A percentile compares a stretch with the other conserved stretches of the same genome.
phyloP scores from a whole-genome alignment of 257 asterid genomes.

The Solanum etuberosum region DNA sequence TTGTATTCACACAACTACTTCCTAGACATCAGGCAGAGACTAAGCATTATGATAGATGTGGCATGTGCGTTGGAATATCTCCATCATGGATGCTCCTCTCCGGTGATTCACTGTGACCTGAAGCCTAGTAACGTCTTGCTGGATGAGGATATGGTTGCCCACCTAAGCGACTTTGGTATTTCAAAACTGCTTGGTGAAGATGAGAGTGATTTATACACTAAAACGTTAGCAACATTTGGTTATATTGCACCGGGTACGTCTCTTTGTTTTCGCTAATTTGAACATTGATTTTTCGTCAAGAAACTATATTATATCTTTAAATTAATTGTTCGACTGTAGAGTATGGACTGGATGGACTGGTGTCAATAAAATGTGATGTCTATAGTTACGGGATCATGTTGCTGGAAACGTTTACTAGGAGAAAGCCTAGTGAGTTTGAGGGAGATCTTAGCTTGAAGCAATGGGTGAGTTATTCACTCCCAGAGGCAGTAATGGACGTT shows the following conservation, averaged over 20 bases:
- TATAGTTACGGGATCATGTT: neutral
- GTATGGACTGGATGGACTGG: neutral
- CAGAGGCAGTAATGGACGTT: too few species aligned
- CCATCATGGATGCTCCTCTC: rapidly evolving
- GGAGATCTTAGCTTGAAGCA: neutral
- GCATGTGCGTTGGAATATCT: neutral
- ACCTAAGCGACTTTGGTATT: neutral
- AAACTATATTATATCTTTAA: neutral
- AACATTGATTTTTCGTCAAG: neutral
- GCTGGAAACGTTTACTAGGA: neutral
- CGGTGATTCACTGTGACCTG: neutral
- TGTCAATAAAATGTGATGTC: neutral
- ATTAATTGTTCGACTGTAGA: neutral
- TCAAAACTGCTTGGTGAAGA: neutral
- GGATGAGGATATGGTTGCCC: neutral
- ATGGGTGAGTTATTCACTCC: neutral
- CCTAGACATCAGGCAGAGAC: neutral
- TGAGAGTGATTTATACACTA: neutral
- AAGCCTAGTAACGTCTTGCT: neutral
- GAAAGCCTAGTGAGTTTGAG: neutral
- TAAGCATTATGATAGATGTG: neutral
- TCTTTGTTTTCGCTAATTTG: too few species aligned
- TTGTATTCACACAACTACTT: neutral
- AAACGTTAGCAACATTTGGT: neutral
- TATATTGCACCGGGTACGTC: neutral